Conservation (phyloP, 805 yeast genomes). For the Lipomyces starkeyi region DNA sequence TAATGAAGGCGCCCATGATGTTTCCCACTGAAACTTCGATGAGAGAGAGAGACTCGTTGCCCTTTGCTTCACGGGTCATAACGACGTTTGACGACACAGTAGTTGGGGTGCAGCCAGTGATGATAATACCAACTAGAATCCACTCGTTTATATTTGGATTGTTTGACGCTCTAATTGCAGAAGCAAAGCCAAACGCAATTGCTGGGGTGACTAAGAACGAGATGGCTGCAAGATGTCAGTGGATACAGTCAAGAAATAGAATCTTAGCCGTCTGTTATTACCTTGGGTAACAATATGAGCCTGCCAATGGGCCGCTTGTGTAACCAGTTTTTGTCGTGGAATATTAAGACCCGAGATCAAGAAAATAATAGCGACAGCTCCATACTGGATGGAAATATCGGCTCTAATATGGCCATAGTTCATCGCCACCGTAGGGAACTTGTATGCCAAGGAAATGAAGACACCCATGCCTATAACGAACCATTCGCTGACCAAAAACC, state of each 20-base stretch:
- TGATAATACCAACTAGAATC: conserved; percentile 80
- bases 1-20: conserved; percentile 80
- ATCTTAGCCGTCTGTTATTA: neutral
- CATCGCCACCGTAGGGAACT: conserved; percentile 82
- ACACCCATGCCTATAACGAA: conserved; percentile 74
- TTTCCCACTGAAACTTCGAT: conserved; percentile 89
- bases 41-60: conserved; percentile 76
- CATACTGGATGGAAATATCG: conserved; percentile 79
- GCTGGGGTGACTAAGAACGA: conserved; percentile 76
- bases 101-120: conserved; percentile 88
- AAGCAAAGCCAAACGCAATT: conserved; percentile 72
- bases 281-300: conserved; percentile 73
- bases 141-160: conserved; percentile 69
- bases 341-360: conserved; percentile 81
- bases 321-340: conserved; percentile 64
- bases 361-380: conserved; percentile 86
- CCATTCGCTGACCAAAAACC: conserved; percentile 56
- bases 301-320: conserved; percentile 77
- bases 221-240: conserved; percentile 45
- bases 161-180: conserved; percentile 65
- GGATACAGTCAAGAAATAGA: neutral
- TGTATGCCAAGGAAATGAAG: conserved; percentile 74
- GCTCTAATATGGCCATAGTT: conserved; percentile 79
- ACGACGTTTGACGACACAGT: conserved; percentile 91
- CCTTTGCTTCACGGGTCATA: conserved; percentile 86